Conservation (phyloP, 495 filamentous ascomycete genomes). For the Astrothelium macrocarpum region DNA sequence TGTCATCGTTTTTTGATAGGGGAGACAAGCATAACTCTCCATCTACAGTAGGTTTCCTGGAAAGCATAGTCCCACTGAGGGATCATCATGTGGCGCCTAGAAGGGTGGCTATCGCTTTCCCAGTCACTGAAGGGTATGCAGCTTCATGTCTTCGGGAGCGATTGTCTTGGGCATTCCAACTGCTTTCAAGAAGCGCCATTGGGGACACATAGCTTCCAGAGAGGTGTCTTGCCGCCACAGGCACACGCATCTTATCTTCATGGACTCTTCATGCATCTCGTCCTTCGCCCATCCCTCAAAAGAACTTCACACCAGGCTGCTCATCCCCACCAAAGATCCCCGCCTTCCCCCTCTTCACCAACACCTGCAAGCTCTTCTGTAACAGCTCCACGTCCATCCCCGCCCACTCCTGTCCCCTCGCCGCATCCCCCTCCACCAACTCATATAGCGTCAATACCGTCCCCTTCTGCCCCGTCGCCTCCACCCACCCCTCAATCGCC, state of each 20-base stretch:
- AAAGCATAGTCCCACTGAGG: no score
- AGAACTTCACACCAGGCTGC: conserved; percentile 89
- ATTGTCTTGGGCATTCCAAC: no score
- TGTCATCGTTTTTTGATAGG: no score
- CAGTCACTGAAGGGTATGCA: no score
- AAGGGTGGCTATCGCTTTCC: no score
- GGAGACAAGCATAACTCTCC: no score
- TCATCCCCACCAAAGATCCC: conserved; percentile 87
- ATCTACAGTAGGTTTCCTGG: no score
- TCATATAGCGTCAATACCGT: conserved; percentile 71
- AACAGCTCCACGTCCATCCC: conserved; percentile 69
- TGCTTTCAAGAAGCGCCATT: no score
- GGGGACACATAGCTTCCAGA: not conserved
- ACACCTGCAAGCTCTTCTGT: conserved; percentile 60
- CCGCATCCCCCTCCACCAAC: conserved; percentile 54
- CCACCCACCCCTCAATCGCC: conserved; percentile 45
- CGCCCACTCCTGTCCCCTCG: conserved; percentile 16
- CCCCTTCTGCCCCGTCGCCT: conserved; percentile 63
- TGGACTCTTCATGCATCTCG: not conserved
- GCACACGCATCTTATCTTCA: not conserved
- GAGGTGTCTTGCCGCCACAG: not conserved
- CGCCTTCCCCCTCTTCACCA: conserved; percentile 83
- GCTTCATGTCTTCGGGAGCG: no score
- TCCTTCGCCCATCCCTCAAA: conserved; percentile 40
- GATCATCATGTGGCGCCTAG: no score